Base-by-base conservation (phyloP, 2,329 filamentous ascomycete species). In the Claviceps africana region DNA sequence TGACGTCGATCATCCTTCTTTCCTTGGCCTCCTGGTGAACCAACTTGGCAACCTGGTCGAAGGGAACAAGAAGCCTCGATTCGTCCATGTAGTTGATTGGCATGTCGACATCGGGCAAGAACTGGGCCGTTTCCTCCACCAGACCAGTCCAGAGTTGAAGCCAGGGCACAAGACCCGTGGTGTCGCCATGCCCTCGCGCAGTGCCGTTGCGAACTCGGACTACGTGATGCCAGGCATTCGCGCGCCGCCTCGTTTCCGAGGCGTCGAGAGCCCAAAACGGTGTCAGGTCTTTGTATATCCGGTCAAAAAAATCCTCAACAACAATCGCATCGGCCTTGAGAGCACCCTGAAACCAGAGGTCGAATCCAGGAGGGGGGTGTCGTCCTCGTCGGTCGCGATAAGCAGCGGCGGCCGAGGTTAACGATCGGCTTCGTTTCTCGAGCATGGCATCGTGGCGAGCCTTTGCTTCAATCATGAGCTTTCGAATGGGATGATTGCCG, bases 51-150 rank as follows among this genome's bases (percentile, higher is more conserved):
- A 84, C 73, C 15, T 75, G 69, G 51, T 83, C 73, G 66, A 73
- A 79, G 10, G 78, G 73, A 3, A 81, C 77, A 31, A 83, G 65
- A n/a, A 85, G 63, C 22, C 81, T 72, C 30, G 81, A 74, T 61
- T 85, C 79, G 61, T 84, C 81, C 65, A 82, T 72, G 50, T 74
- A 71, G 60, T 85, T 84, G 67, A 84, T 78, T 11, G 80, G 76
- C 69, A 84, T 82, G 61, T 84, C 80, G 62, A 85, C 76, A 55
- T 85, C 80, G 4, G 81, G 81, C 22, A 85, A 62, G 48, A 73
- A 67, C 15, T 71, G 61, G 28, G 76, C 72, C 37, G 81, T 77
- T 53, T 76, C 74, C 2, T 61, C 57, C 22, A 82, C 72, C 13
- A 80, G 66, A 3, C 64, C 60, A 1, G 71, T 70, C 75, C 75